Percentiles rank a stretch among this genome's conserved stretches.
These are phyloP conservation scores for button mushroom (Agaricus bisporus) DNA, from an alignment of 768 basidiomycete genomes.

Conservation along the genomic window DNA sequence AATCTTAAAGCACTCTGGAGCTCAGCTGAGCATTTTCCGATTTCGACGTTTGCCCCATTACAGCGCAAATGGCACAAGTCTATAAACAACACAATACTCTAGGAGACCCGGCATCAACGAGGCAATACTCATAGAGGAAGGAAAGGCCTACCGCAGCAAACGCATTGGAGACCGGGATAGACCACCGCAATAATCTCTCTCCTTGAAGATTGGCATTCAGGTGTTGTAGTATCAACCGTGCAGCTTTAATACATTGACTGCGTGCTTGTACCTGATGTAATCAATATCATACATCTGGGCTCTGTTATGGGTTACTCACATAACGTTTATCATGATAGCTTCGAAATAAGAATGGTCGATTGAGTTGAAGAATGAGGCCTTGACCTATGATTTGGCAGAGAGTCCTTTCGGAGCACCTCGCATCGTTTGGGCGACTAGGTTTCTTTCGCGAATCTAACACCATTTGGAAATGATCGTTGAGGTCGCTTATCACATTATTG, in stretches of 20 bases:
- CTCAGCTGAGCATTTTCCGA: conserved; percentile 14
- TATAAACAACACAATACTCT: conserved; percentile 21
- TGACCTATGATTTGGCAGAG: conserved; percentile 22
- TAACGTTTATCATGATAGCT: conserved; percentile 20
- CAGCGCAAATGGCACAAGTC: conserved; percentile 17
- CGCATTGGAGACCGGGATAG: conserved; percentile 18
- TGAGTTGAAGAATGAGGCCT: conserved; percentile 17
- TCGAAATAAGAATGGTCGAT: conserved; percentile 20
- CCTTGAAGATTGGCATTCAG: conserved; percentile 17
- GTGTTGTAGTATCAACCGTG: conserved; percentile 17
- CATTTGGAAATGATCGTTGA: conserved; percentile 10
- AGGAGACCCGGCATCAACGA: neutral
- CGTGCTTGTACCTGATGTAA: conserved; percentile 16
- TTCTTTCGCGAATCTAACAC: conserved; percentile 14
- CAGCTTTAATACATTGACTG: conserved; percentile 20
- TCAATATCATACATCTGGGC: too few species aligned
- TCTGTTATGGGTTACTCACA: conserved; percentile 9
- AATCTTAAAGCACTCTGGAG: conserved; percentile 17
- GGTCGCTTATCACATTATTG: neutral
- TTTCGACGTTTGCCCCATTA: conserved; percentile 14
- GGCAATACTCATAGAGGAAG: neutral
- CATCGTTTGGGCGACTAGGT: conserved; percentile 8
- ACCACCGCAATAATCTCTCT: conserved; percentile 19
- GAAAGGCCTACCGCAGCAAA: conserved; percentile 18
- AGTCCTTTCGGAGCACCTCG: conserved; percentile 16